These are phyloP conservation scores for Malania oleifera DNA, from an alignment of 164 flowering plant genomes.

Conservation along the genomic window DNA sequence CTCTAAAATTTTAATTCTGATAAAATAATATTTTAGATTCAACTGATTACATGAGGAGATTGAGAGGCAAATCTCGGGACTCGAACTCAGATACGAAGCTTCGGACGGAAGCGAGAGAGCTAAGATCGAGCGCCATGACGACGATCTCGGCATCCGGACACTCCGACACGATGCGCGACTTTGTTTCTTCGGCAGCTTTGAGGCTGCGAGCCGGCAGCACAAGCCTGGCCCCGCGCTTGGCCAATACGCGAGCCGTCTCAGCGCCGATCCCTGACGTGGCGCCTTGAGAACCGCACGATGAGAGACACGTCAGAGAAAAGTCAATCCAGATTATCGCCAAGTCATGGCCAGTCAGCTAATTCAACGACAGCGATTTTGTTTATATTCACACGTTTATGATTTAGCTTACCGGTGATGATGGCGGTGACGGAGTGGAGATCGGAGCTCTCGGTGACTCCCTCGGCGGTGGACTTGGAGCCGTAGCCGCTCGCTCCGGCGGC, in stretches of 20 bases:
- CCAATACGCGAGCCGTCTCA: slow-evolving; percentile 89
- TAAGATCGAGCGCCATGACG: slow-evolving; percentile 84
- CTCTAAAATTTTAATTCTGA: neutral
- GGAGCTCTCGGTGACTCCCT: slow-evolving; percentile 55
- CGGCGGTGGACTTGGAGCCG: slow-evolving; percentile 92
- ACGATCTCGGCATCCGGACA: slow-evolving; percentile 57
- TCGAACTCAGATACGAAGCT: slow-evolving; percentile 50
- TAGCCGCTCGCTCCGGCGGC: slow-evolving; percentile 64
- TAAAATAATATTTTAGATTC: no score
- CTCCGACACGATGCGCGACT: slow-evolving; percentile 61
- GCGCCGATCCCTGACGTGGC: slow-evolving; percentile 98
- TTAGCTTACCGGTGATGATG: slow-evolving; percentile 73
- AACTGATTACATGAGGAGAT: slow-evolving; percentile 74
- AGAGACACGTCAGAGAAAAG: neutral
- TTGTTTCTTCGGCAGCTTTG: slow-evolving; percentile 80
- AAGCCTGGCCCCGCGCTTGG: slow-evolving; percentile 74
- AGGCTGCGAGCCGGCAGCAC: slow-evolving; percentile 74
- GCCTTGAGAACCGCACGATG: slow-evolving; percentile 33
- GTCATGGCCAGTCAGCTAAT: neutral
- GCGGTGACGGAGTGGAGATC: slow-evolving; percentile 67
- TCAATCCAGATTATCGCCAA: neutral
- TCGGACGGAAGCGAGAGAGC: slow-evolving; percentile 72
- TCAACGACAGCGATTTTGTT: neutral
- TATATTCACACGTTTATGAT: no score
- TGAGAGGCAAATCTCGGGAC: slow-evolving; percentile 53